phyloP scores from a whole-genome alignment of 2,329 filamentous ascomycete genomes.

The Microdochium bolleyi region DNA sequence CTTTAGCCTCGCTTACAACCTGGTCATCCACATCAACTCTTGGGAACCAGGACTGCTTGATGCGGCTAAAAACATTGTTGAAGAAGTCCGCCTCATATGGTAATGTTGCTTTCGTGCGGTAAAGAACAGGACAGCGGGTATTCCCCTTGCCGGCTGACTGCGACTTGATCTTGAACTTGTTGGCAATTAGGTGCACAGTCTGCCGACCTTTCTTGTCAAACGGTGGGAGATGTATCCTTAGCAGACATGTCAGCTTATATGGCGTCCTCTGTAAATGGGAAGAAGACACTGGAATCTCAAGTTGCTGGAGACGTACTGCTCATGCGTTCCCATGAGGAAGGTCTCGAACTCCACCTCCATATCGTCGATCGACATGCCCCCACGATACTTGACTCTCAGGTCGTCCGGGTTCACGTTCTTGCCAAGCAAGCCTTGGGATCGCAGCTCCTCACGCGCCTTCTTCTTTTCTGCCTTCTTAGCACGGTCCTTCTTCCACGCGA shows the following conservation, averaged over 20 bases:
- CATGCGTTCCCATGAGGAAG: constrained; percentile 58
- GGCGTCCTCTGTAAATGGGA: not conserved
- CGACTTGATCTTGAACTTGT: constrained; percentile 69
- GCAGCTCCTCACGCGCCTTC: constrained; percentile 59
- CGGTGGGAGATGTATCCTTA: constrained; percentile 67
- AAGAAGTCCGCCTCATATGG: constrained; percentile 51
- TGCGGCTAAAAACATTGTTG: constrained; percentile 33
- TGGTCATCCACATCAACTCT: constrained; percentile 34
- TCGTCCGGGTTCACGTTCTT: constrained; percentile 47
- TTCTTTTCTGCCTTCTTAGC: constrained; percentile 65
- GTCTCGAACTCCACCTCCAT: constrained; percentile 63
- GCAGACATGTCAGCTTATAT: constrained; percentile 3
- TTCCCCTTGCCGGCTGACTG: constrained; percentile 71
- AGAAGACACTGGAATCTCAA: not conserved
- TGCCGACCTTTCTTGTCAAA: constrained; percentile 76
- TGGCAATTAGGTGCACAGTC: constrained; percentile 71
- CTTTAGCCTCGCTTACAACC: constrained; percentile 14
- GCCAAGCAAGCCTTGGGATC: constrained; percentile 58
- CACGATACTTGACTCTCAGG: constrained; percentile 62
- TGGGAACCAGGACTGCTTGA: constrained; percentile 47
- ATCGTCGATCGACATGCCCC: constrained; percentile 63
- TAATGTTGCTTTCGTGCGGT: constrained; percentile 62
- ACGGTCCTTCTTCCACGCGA: constrained; percentile 59
- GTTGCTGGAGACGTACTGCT: constrained; percentile 44
- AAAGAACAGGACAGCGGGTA: constrained; percentile 67